Evolutionary conservation across 2,329 filamentous ascomycete genomes (phyloP), one percentile per base, ranked within the genome.

Genomic region (Leptographium procerum): DNA sequence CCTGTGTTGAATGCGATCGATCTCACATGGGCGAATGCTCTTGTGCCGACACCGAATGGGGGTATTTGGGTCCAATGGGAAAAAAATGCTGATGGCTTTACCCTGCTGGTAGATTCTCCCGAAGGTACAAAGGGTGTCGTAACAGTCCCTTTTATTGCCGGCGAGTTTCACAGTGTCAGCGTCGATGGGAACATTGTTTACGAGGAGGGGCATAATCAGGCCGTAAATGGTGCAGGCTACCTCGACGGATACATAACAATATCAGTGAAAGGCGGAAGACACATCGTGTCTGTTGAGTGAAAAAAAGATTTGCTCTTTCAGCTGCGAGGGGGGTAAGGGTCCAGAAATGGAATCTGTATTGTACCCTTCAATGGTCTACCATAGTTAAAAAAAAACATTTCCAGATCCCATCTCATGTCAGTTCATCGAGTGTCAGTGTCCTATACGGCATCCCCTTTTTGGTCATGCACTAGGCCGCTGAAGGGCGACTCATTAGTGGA

Each of bases 21-120:
- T 40, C 57, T 78, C 19, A 66, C 62, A 1, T 78, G 76, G 75
- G 75, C 76, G 0, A 69, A 68, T 47, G 76, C 75, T 1, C 62
- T 67, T 1, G 73, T 79, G 16, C 72, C 72, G 0, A 77, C 76
- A 4, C 74, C 74, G 0, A 61, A 65, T 29, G 72, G 73, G 0
- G 65, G 64, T 4, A 69, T 78, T 4, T 60, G 40, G 8, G 72
- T 77, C 1, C 62, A 65, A 8, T 78, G 76, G 76, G 64, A 65
- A 55, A 60, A 54, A 40, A 64, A 34, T 11, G 22, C 6, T 6
- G 14, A 29, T 6, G 56, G 56, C 3, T 14, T 75, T 34, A 59
- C 57, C 1, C 50, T 76, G n/a, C 63, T 57, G 24, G 65, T 73
- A 1, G 62, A 59, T 19, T 63, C 69, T 16, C 73, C 74, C 4